Evolutionary conservation across 2,329 filamentous ascomycete species (phyloP), one percentile per base, ranked within the genome.

Genomic region (Phyllosticta paracitricarpa): DNA sequence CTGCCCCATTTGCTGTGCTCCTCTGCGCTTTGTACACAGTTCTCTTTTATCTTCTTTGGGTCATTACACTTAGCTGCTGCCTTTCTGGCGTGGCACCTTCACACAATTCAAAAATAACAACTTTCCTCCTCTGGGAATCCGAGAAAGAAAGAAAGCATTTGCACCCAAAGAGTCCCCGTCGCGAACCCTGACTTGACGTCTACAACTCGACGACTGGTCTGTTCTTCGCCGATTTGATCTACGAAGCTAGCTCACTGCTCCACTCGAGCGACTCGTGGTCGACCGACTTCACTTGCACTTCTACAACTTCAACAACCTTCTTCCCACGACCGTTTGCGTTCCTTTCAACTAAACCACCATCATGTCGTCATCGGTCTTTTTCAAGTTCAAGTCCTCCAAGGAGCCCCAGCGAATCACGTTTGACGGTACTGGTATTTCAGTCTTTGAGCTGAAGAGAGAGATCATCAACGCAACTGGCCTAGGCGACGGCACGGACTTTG

Each of bases 341-440:
- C 30, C 30, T 54, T 6, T 25, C 61, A 64, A n/a, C 17, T n/a
- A 48, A 30, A 7, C 17, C 40, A 19, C 14, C 40, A 48, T 25
- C 63, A 97, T 97, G 92, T 85, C 91, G 73, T 96, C 94, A 62
- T 97, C 92, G 67, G 94, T 99, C 72, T 97, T 97, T 79, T 99
- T 97, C 89, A 96, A 96, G 79, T 99, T 99, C 87, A 97, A 97
- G 79, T 97, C 93, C 68, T 91, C 95, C 74, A 97, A 91, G 79
- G 94, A 97, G 73, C 90, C 91, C 63, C 91, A 91, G 62, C 86
- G 92, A 72, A 91, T 99, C 70, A 89, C 92, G 72, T 97, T 99
- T 76, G 93, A 99, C 77, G 94, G 94, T 72, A 97, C 93, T 69
- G 91, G 91, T 76, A 96, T 97, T 72, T 96, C 93, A 64, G 94